Conservation (phyloP, 345 rosid genomes). For the Luvunga scandens region DNA sequence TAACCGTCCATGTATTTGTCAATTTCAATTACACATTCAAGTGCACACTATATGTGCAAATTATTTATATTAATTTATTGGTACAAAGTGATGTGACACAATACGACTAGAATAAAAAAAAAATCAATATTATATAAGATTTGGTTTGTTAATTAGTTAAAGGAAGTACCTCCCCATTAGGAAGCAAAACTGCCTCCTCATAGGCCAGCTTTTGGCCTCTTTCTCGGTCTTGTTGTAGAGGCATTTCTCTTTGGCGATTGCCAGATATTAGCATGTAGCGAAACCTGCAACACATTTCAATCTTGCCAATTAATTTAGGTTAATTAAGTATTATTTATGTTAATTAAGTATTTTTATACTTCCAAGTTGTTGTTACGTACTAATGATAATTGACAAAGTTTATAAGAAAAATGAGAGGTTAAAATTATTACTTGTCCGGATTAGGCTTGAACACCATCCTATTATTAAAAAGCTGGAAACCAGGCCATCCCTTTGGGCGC, state of each 20-base stretch:
- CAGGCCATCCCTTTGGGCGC: constrained; percentile 85
- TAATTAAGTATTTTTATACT: too few species aligned
- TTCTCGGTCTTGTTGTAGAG: constrained; percentile 74
- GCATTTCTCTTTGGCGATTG: constrained; percentile 83
- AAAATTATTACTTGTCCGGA: constrained; percentile 51
- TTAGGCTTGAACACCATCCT: constrained; percentile 72
- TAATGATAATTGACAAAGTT: too few species aligned
- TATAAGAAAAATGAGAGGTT: not conserved
- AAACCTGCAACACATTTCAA: constrained; percentile 47
- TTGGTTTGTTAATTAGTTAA: too few species aligned
- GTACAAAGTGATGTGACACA: too few species aligned
- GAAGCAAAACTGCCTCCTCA: constrained; percentile 70
- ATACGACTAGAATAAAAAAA: too few species aligned
- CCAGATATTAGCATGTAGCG: constrained; percentile 84
- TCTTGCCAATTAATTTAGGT: too few species aligned
- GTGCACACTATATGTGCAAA: too few species aligned
- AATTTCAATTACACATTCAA: not conserved
- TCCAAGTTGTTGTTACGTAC: too few species aligned
- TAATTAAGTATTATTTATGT: too few species aligned
- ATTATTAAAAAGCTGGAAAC: constrained; percentile 57
- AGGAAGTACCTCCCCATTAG: constrained; percentile 66
- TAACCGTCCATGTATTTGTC: not conserved
- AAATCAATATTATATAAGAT: too few species aligned
- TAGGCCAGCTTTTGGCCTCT: constrained; percentile 81
- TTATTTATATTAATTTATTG: too few species aligned